Conservation (phyloP, 31 red algal species). For the Bonnemaisonia californica region DNA sequence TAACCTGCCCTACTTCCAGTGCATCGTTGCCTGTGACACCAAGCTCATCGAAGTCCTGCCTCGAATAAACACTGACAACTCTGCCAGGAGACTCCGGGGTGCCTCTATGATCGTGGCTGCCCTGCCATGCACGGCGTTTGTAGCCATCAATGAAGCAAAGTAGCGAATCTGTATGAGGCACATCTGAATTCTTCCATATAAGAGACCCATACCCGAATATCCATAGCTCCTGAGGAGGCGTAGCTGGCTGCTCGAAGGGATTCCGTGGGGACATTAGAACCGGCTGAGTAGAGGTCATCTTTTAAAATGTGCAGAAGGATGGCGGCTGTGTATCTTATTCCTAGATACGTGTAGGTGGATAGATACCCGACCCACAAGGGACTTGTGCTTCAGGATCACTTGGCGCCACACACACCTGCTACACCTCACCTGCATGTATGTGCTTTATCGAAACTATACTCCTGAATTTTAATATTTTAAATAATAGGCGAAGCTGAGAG, state of each 20-base stretch:
- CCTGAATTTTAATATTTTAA: too few species aligned
- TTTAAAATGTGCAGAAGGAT: too few species aligned
- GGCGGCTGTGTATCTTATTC: too few species aligned
- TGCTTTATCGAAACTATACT: too few species aligned
- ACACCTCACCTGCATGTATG: too few species aligned
- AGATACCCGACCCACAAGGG: too few species aligned
- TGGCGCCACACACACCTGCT: too few species aligned
- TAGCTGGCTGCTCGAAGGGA: not conserved
- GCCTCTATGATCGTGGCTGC: slow-evolving; percentile 57
- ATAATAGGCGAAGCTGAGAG: too few species aligned
- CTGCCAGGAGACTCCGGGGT: slow-evolving; percentile 26
- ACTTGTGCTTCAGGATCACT: too few species aligned
- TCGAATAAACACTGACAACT: slow-evolving; percentile 53
- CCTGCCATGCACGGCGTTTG: slow-evolving; percentile 68
- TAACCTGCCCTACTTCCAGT: not conserved
- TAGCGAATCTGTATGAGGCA: slow-evolving; percentile 27
- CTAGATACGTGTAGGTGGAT: too few species aligned
- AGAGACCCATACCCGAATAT: slow-evolving; percentile 71
- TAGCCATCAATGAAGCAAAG: slow-evolving; percentile 40
- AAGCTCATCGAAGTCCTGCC: slow-evolving; percentile 15
- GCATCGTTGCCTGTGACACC: slow-evolving; percentile 20
- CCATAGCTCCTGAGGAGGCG: slow-evolving; percentile 34
- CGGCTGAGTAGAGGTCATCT: too few species aligned
- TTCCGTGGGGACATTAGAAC: too few species aligned
- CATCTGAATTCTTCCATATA: slow-evolving; percentile 60